Evolutionary conservation across 805 yeast genomes (phyloP), one percentile per base, ranked within the genome.

Genomic region (Saccharomycopsis sp.): DNA sequence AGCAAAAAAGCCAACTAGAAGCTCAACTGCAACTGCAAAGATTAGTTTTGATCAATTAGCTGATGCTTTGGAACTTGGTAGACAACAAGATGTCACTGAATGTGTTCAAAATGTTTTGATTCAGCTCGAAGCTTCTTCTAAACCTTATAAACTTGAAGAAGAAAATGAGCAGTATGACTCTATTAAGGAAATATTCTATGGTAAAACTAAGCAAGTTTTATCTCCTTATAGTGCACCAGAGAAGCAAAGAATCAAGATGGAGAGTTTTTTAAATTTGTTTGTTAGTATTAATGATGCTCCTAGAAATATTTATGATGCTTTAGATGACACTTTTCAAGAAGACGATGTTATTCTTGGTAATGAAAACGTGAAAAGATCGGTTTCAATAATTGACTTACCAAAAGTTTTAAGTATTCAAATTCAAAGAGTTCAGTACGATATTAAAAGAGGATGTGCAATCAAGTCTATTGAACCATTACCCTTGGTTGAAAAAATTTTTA

Each of bases 31-130:
- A 3, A 20, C 30, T 4, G 44, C 44, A 6, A 43, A 39, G 29
- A 44, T 26, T 3, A 40, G 27, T 40, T 37, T 74, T 3, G 83
- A 77, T 46, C 86, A 80, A 52, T 70, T 81, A 59, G 87, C 76
- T 42, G 72, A 78, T 51, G 78, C 92, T 0, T 65, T 79, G 39
- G 88, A 84, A 53, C 66, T 79, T 53, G 95, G 96, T 2, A 68
- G 94, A 49, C 98, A 92, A 56, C 98, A 92, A 57, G 98, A 92
- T 63, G 97, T 92, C 15, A 87, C 96, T 0, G 98, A 92, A 56
- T 89, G 97, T 58, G 87, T 89, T 53, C 94, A 88, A 41, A 92
- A 92, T 57, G 96, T 92, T 5, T 66, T 88, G 12, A 83, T 80
- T 48, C 97, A 89, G 57, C 63, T 92, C 28, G 96, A 89, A 55